Percentiles rank a stretch among this genome's conserved stretches.
Conservation (phyloP, 2,329 filamentous ascomycete species). For the Davidsoniella australis region DNA sequence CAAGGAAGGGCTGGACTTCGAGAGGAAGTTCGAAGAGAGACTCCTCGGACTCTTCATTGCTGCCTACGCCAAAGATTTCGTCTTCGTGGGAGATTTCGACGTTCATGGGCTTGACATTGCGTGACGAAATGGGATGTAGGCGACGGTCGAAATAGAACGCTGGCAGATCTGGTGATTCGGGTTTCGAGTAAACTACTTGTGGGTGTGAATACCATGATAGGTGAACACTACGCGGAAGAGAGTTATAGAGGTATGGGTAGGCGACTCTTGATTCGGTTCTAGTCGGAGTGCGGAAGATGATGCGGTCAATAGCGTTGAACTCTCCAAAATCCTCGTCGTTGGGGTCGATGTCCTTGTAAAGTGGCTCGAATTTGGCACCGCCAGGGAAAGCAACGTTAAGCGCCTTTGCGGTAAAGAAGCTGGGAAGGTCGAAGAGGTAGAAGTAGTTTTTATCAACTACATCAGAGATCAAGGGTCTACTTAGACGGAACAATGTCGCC, state of each 20-base stretch:
- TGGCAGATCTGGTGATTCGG: conserved; percentile 75
- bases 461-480: conserved; percentile 78
- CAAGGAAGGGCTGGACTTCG: conserved; percentile 72
- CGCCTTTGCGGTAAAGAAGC: conserved; percentile 89
- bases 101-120: conserved; percentile 86
- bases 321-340: conserved; percentile 99
- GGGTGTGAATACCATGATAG: conserved; percentile 88
- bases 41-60: conserved; percentile 56
- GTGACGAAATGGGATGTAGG: conserved; percentile 93
- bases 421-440: conserved; percentile 89
- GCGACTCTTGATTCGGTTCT: conserved; percentile 91
- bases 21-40: conserved; percentile 71
- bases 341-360: conserved; percentile 97
- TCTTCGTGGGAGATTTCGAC: conserved; percentile 86
- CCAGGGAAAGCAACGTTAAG: conserved; percentile 96
- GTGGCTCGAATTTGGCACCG: conserved; percentile 84
- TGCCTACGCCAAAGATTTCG: conserved; percentile 71
- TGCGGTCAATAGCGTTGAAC: conserved; percentile 97
- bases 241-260: conserved; percentile 92
- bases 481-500: conserved; percentile 85
- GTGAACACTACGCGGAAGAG: conserved; percentile 82
- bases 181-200: conserved; percentile 76
- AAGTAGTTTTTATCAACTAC: conserved; percentile 94
- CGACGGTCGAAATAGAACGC: conserved; percentile 97
- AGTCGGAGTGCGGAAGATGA: conserved; percentile 92